Evolutionary conservation across 306 rosid genomes (phyloP).

Genomic region (Glycine latifolia): DNA sequence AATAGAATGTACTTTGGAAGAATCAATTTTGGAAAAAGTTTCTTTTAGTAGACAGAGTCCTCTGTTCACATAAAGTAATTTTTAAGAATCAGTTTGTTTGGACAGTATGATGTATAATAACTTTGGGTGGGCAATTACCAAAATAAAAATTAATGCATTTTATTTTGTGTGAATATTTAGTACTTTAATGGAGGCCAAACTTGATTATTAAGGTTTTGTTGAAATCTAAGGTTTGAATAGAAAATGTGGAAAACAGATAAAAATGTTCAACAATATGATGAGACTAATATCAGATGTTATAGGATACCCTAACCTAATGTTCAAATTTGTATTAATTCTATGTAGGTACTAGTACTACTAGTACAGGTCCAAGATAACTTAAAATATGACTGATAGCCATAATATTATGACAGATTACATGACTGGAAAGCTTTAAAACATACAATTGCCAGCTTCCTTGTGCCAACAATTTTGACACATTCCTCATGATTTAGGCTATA

Average conservation of each 20-base stretch:
- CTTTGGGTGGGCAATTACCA: background rate
- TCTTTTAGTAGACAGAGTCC: background rate
- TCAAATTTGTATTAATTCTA: background rate
- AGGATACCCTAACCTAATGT: background rate
- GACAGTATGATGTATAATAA: too few species aligned
- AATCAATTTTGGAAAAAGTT: background rate
- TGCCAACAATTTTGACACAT: background rate
- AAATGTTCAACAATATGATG: background rate
- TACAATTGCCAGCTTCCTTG: background rate
- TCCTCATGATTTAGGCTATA: conserved; percentile 11
- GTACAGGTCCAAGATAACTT: background rate
- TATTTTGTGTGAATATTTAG: background rate
- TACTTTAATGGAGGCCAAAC: background rate
- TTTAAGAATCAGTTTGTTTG: background rate
- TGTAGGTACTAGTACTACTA: background rate
- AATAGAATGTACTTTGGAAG: background rate
- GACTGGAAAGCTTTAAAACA: background rate
- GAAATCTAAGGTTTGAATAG: background rate
- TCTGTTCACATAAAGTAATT: background rate
- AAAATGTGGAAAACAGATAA: background rate
- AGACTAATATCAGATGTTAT: background rate
- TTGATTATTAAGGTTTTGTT: background rate
- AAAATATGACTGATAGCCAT: background rate
- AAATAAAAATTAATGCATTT: background rate
- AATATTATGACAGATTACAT: background rate